These are phyloP conservation scores for Candolleomyces efflorescens DNA, from an alignment of 768 basidiomycete species.

Conservation along the genomic window DNA sequence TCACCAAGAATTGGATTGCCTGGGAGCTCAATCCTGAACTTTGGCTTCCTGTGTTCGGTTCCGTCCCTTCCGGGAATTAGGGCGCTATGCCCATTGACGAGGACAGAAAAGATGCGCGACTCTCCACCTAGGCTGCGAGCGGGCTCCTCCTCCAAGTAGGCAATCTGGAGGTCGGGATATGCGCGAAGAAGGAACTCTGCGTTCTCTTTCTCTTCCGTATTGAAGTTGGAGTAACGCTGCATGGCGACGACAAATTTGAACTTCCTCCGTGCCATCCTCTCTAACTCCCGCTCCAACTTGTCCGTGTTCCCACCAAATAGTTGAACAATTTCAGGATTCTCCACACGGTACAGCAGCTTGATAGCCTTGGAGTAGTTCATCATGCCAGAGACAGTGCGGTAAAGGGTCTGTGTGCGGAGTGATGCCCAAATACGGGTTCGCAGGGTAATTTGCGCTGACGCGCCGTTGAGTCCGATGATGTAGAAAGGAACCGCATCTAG, in stretches of 20 bases:
- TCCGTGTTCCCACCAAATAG: slow-evolving; percentile 97
- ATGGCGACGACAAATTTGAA: slow-evolving; percentile 99
- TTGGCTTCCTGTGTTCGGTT: slow-evolving; percentile 84
- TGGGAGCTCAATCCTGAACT: slow-evolving; percentile 97
- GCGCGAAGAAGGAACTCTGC: slow-evolving; percentile 96
- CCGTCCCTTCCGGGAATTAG: slow-evolving; percentile 88
- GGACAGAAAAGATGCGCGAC: slow-evolving; percentile 88
- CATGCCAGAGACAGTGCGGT: slow-evolving; percentile 98
- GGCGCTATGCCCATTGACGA: slow-evolving; percentile 98
- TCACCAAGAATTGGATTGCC: slow-evolving; percentile 99
- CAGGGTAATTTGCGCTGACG: slow-evolving; percentile 96
- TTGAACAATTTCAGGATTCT: slow-evolving; percentile 99
- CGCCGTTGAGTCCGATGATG: slow-evolving; percentile 98
- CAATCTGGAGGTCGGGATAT: slow-evolving; percentile 98
- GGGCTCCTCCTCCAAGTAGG: slow-evolving; percentile 96
- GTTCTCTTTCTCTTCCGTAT: slow-evolving; percentile 99
- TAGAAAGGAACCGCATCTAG: slow-evolving; percentile 95
- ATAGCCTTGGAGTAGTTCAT: slow-evolving; percentile 99
- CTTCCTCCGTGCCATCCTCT: slow-evolving; percentile 96
- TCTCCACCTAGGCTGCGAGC: slow-evolving; percentile 93
- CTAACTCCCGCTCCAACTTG: slow-evolving; percentile 91
- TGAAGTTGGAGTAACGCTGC: slow-evolving; percentile 99
- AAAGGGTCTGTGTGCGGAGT: slow-evolving; percentile 95
- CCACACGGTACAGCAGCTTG: slow-evolving; percentile 96
- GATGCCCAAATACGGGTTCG: slow-evolving; percentile 99